Evolutionary conservation across 805 yeast species (phyloP).

Genomic region (Nakazawaea siamensis): DNA sequence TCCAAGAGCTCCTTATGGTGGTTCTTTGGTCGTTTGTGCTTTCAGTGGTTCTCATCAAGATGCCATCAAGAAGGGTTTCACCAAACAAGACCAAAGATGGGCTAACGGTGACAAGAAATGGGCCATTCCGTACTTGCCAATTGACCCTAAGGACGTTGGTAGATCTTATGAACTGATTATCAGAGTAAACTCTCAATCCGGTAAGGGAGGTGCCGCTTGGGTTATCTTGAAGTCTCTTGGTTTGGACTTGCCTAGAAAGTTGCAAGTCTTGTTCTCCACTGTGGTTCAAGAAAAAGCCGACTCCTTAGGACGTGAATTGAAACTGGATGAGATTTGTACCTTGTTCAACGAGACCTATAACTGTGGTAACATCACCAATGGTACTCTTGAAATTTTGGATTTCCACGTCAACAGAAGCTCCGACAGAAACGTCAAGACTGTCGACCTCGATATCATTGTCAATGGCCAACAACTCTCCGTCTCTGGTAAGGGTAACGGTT

Average conservation of each 20-base stretch:
- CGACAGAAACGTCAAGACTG: conserved; percentile 30
- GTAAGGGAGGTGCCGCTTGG: conserved; percentile 88
- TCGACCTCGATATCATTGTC: conserved; percentile 32
- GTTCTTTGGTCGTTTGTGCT: conserved; percentile 72
- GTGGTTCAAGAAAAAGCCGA: conserved; percentile 63
- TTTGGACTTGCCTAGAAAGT: conserved; percentile 62
- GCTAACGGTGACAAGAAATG: conserved; percentile 43
- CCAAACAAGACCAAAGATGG: conserved; percentile 41
- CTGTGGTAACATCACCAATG: conserved; percentile 27
- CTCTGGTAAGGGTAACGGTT: conserved; percentile 68
- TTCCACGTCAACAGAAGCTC: conserved; percentile 26
- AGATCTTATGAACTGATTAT: conserved; percentile 76
- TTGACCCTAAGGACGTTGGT: conserved; percentile 77
- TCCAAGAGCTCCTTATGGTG: conserved; percentile 76
- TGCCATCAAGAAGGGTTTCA: conserved; percentile 62
- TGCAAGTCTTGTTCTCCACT: conserved; percentile 62
- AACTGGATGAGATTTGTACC: conserved; percentile 52
- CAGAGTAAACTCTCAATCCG: conserved; percentile 81
- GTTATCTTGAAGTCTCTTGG: conserved; percentile 63
- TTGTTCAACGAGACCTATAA: conserved; percentile 52
- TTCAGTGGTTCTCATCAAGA: conserved; percentile 71
- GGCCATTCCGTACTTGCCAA: conserved; percentile 71
- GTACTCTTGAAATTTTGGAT: conserved; percentile 29
- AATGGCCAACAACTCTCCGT: conserved; percentile 26
- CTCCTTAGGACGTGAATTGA: conserved; percentile 57